Evolutionary conservation across 2,329 filamentous ascomycete genomes (phyloP), one percentile per base, ranked within the genome.

Genomic region (Podosphaera fusca): DNA sequence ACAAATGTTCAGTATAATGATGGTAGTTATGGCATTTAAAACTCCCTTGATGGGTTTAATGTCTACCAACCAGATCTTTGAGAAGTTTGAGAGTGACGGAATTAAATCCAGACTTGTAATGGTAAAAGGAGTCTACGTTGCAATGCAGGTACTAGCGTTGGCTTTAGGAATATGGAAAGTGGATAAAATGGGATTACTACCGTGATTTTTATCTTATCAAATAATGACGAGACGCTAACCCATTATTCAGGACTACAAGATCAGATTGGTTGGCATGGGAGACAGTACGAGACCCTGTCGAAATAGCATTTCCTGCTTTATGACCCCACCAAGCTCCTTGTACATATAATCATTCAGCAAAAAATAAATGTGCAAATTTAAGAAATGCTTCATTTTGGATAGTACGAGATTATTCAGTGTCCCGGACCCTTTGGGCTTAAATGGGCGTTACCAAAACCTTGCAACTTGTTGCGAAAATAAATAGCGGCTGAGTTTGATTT

Each of bases 1-100:
- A 52, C 92, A 98, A 69, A 96, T 98, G 63, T 98, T 98, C 75
- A 94, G 85, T 71, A 96, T 98, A 71, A 96, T 96, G 87, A 98
- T 96, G 89, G 90, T 96, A 21, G 89, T 90, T 66, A 96, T 95
- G 85, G 82, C 94, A 51, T 98, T 98, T 77, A 96, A 96, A 75
- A 94, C 86, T 63, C 92, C 92, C 8, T 77, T 98, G 59, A 80
- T 87, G 70, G 92, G 89, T 38, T 73, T 96, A 51, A 71, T 94
- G 59, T 80, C 75, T 63, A 90, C 90, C 53, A 88, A 92, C 67
- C 79, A 82, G 66, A 86, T 85, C n/a, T 96, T 98, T 69, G 80
- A 87, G 67, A 83, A 84, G 60, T 94, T 94, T 70, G 87, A 95
- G 69, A 89, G 86, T 29, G 82, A 87, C 56, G 80, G 78, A 38